phyloP scores from a whole-genome alignment of 2,329 filamentous ascomycete genomes.

The Talaromyces verruculosus region DNA sequence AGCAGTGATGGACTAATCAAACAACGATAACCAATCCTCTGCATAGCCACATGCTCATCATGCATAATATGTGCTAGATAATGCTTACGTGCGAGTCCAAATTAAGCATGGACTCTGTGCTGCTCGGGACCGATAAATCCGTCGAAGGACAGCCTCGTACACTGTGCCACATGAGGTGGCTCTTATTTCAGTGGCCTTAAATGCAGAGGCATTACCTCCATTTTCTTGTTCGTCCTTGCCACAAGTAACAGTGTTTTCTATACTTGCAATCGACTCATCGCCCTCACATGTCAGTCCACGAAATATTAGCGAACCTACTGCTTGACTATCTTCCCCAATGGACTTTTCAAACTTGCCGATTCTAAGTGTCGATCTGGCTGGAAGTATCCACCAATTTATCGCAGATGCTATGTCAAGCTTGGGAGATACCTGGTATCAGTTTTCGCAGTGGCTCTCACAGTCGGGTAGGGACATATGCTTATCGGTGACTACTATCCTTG shows the following conservation, averaged over 20 bases:
- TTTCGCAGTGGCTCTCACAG: not conserved
- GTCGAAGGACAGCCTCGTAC: not conserved
- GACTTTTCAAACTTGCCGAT: not conserved
- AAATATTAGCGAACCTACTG: not conserved
- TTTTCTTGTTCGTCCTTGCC: not conserved
- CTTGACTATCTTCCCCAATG: not conserved
- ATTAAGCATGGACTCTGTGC: not conserved
- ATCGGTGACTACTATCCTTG: not conserved
- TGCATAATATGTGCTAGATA: not conserved
- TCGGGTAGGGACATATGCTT: not conserved
- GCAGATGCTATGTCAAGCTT: not conserved
- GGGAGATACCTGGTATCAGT: not conserved
- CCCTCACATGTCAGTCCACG: not conserved
- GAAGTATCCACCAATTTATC: not conserved
- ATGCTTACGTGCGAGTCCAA: no score
- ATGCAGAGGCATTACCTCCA: not conserved
- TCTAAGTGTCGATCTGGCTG: not conserved
- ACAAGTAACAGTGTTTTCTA: not conserved
- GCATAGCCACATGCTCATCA: not conserved
- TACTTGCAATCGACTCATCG: not conserved
- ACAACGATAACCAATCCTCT: not conserved
- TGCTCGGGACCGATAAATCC: not conserved
- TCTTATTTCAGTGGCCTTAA: not conserved
- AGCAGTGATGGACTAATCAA: not conserved
- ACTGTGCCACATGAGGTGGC: not conserved